phyloP scores from a whole-genome alignment of 2,329 filamentous ascomycete genomes.

The Massarina eburnea region DNA sequence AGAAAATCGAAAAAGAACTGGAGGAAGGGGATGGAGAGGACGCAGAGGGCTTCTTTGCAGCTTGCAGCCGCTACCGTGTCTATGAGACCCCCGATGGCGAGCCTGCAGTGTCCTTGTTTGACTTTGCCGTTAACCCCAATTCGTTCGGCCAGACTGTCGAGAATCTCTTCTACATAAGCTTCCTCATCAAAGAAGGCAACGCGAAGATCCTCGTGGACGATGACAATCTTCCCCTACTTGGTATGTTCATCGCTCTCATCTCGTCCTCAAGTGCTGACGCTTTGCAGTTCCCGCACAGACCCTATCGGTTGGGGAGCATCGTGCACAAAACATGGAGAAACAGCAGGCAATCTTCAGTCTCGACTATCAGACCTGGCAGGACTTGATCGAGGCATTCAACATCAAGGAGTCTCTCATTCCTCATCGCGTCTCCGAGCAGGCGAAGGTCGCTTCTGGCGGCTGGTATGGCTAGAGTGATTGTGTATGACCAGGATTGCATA shows the following conservation, averaged over 20 bases:
- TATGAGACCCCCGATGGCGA: constrained; percentile 60
- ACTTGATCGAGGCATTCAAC: constrained; percentile 73
- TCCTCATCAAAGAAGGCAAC: constrained; percentile 84
- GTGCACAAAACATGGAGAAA: constrained; percentile 54
- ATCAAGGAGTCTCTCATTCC: constrained; percentile 81
- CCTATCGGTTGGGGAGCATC: constrained; percentile 55
- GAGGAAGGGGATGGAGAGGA: constrained; percentile 39
- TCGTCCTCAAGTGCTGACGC: constrained; percentile 5
- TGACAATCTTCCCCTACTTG: constrained; percentile 72
- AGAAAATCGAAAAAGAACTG: constrained; percentile 48
- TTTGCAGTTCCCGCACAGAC: constrained; percentile 48
- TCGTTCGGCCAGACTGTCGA: constrained; percentile 96
- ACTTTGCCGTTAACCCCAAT: constrained; percentile 84
- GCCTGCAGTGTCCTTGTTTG: constrained; percentile 67
- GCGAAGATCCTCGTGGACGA: constrained; percentile 74
- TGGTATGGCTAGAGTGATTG: constrained; percentile 34
- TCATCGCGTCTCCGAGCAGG: constrained; percentile 59
- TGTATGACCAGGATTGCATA: no score
- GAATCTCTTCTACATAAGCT: constrained; percentile 95
- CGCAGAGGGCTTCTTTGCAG: constrained; percentile 44
- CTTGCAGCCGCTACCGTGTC: constrained; percentile 68
- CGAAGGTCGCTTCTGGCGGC: constrained; percentile 21
- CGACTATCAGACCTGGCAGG: constrained; percentile 80
- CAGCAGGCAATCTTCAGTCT: constrained; percentile 88
- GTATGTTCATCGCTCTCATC: constrained; percentile 57